These are phyloP conservation scores for Alternaria sp. DNA, from an alignment of 2,329 filamentous ascomycete species.

Conservation along the genomic window DNA sequence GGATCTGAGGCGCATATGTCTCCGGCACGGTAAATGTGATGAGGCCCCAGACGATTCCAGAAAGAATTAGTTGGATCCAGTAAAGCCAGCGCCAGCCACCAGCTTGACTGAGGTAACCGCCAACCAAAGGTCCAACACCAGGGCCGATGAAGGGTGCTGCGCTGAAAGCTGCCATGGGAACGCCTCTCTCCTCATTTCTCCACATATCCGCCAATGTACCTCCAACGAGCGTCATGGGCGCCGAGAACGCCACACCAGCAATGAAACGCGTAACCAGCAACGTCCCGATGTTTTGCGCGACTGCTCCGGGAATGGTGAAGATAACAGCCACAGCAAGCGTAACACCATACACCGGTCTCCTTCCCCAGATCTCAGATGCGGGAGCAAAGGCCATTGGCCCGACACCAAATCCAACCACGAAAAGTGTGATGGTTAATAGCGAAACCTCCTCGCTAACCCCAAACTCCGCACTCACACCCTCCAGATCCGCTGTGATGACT, in stretches of 20 bases:
- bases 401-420: conserved; percentile 83
- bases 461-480: conserved; percentile 70
- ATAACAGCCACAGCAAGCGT: conserved; percentile 75
- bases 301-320: conserved; percentile 82
- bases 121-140: conserved; percentile 70
- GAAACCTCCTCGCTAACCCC: conserved; percentile 75
- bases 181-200: conserved; percentile 81
- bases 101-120: conserved; percentile 74
- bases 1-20: conserved; percentile 83
- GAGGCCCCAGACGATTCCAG: conserved; percentile 73
- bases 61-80: conserved; percentile 83
- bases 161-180: conserved; percentile 86
- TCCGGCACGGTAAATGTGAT: conserved; percentile 91
- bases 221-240: conserved; percentile 85
- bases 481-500: conserved; percentile 80
- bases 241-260: conserved; percentile 84
- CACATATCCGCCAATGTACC: conserved; percentile 86
- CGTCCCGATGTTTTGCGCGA: conserved; percentile 77
- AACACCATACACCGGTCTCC: conserved; percentile 73
- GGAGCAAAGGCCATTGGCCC: conserved; percentile 84
- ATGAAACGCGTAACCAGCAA: conserved; percentile 79
- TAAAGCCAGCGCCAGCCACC: conserved; percentile 84
- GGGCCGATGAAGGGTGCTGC: conserved; percentile 85
- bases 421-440: conserved; percentile 75
- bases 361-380: conserved; percentile 76